Conservation (phyloP, 805 yeast species). For the Wickerhamiella vanderwaltii region DNA sequence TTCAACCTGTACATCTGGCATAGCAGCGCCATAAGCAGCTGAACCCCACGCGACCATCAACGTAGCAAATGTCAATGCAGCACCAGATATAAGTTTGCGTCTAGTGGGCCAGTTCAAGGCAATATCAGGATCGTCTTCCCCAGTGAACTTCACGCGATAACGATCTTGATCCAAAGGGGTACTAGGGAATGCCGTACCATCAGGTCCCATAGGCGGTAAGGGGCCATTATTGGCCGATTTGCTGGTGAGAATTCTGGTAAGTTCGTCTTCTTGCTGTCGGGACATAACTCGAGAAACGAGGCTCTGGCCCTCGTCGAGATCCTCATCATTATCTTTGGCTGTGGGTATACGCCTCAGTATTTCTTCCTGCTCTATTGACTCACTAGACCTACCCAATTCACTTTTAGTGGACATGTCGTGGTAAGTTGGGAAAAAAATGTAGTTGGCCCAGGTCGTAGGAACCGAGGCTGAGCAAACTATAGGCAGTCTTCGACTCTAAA, state of each 20-base stretch:
- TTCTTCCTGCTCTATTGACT: not conserved
- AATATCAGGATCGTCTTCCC: slow-evolving; percentile 12
- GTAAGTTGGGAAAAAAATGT: not conserved
- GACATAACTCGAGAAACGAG: not conserved
- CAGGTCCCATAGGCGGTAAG: slow-evolving; percentile 9
- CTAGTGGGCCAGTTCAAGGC: slow-evolving; percentile 11
- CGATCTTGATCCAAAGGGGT: slow-evolving; percentile 5
- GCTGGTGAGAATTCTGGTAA: slow-evolving; percentile 3
- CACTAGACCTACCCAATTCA: not conserved
- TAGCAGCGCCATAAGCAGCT: slow-evolving; percentile 11
- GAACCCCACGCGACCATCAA: slow-evolving; percentile 12
- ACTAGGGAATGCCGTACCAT: slow-evolving; percentile 6
- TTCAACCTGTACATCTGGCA: slow-evolving; percentile 17
- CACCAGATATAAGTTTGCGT: not conserved
- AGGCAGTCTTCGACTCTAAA: not conserved
- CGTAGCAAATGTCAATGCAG: slow-evolving; percentile 15
- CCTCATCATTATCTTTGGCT: not conserved
- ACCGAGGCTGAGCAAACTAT: not conserved
- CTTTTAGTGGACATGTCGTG: not conserved
- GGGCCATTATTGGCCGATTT: not conserved
- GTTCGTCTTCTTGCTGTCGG: slow-evolving; percentile 7
- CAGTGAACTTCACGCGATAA: slow-evolving; percentile 13
- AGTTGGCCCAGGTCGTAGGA: not conserved
- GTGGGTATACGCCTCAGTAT: slow-evolving; percentile 4
- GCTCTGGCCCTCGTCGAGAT: not conserved